Evolutionary conservation across 768 basidiomycete species (phyloP).

Genomic region (Kwoniella sp.): DNA sequence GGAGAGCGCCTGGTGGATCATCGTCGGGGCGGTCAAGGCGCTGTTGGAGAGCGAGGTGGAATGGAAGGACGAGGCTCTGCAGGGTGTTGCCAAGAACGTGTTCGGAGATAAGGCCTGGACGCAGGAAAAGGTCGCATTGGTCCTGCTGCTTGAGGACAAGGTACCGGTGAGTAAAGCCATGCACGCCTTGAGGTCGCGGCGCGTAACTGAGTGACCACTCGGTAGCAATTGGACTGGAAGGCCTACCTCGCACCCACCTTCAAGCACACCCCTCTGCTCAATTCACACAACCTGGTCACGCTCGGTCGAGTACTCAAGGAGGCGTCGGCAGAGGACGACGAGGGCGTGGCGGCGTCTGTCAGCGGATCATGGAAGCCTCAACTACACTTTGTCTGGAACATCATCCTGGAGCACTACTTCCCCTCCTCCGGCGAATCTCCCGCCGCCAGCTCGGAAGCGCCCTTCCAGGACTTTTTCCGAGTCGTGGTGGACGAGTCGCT

Average conservation of each 20-base stretch:
- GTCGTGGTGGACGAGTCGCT: slow-evolving; percentile 87
- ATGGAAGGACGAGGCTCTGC: slow-evolving; percentile 68
- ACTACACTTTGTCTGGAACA: slow-evolving; percentile 85
- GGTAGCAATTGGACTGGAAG: slow-evolving; percentile 62
- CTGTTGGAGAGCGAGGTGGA: slow-evolving; percentile 59
- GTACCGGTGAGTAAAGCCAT: slow-evolving; percentile 53
- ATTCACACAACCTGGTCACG: slow-evolving; percentile 64
- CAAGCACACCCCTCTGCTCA: slow-evolving; percentile 67
- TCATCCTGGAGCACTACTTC: slow-evolving; percentile 72
- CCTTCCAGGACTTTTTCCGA: slow-evolving; percentile 86
- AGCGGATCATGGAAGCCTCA: slow-evolving; percentile 74
- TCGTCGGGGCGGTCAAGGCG: slow-evolving; percentile 62
- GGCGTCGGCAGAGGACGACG: slow-evolving; percentile 57
- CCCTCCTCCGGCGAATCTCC: slow-evolving; percentile 49
- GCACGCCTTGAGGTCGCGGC: not conserved
- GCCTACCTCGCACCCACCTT: slow-evolving; percentile 65
- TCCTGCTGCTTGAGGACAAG: slow-evolving; percentile 63
- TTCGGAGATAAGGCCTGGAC: slow-evolving; percentile 66
- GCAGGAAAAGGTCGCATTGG: slow-evolving; percentile 80
- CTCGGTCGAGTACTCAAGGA: slow-evolving; percentile 74
- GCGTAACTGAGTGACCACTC: not conserved
- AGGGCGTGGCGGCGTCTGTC: slow-evolving; percentile 56
- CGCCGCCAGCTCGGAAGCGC: slow-evolving; percentile 54
- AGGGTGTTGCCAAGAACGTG: slow-evolving; percentile 55
- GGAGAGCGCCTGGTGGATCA: slow-evolving; percentile 84